Percentiles rank a stretch among this genome's conserved stretches.
Evolutionary conservation across 2,329 filamentous ascomycete genomes (phyloP).

Genomic region (Diaporthe amygdali): DNA sequence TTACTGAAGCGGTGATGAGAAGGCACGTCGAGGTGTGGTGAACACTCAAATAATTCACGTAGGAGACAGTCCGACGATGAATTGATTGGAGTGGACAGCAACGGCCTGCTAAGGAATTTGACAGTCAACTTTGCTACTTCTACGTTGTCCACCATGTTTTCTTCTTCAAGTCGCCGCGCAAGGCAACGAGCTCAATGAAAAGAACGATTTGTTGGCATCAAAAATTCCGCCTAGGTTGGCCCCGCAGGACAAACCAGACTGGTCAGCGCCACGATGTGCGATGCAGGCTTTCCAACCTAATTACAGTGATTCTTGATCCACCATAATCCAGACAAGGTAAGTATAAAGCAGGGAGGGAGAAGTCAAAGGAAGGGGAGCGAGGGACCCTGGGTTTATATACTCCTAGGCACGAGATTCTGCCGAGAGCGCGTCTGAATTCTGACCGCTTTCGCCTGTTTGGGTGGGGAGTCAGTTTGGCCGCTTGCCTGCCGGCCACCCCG

Average conservation of each 20-base stretch:
- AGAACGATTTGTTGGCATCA: neutral
- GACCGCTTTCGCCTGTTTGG: neutral
- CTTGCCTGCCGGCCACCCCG: neutral
- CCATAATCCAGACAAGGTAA: neutral
- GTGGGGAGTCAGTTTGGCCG: neutral
- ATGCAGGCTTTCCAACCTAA: slow-evolving; percentile 20
- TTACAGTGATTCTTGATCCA: slow-evolving; percentile 11
- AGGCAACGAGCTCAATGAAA: slow-evolving; percentile 19
- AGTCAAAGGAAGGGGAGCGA: neutral
- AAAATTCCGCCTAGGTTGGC: slow-evolving; percentile 11
- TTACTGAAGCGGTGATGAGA: too few relatives aligned
- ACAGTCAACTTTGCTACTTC: neutral
- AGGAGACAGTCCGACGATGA: too few relatives aligned
- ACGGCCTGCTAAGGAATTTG: neutral
- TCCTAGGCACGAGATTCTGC: neutral
- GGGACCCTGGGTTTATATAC: neutral
- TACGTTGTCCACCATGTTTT: neutral
- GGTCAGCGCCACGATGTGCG: slow-evolving; percentile 17
- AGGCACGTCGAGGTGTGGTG: too few relatives aligned
- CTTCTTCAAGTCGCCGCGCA: slow-evolving; percentile 18
- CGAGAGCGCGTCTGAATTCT: neutral
- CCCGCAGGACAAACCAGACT: slow-evolving; percentile 12
- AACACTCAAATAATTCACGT: too few relatives aligned
- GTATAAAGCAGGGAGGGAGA: neutral
- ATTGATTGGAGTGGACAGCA: too few relatives aligned